A percentile compares a stretch with the other conserved stretches of the same genome.
phyloP scores from a whole-genome alignment of 2,329 filamentous ascomycete genomes.

The Alternaria solani region DNA sequence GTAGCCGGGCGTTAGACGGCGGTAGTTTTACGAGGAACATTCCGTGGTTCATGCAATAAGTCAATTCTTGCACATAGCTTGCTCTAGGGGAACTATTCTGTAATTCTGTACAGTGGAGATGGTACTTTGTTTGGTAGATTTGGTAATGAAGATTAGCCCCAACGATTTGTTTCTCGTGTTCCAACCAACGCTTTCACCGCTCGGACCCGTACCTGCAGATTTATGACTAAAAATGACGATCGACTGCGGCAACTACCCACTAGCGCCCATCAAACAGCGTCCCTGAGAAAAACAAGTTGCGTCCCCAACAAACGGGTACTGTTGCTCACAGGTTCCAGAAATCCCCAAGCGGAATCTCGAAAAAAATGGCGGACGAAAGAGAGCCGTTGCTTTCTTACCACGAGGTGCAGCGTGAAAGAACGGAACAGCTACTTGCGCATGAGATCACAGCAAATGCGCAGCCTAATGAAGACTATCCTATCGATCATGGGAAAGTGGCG shows the following conservation, averaged over 20 bases:
- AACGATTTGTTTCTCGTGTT: background rate
- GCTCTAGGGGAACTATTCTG: too few species aligned
- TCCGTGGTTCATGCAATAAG: background rate
- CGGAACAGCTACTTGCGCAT: conserved; percentile 14
- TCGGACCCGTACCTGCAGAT: conserved; percentile 14
- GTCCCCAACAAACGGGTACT: conserved; percentile 1
- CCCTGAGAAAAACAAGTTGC: conserved; percentile 1
- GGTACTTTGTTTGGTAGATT: background rate
- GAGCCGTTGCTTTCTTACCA: conserved; percentile 19
- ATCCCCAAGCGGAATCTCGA: background rate
- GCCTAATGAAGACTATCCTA: conserved; percentile 17
- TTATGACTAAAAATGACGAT: conserved; percentile 16
- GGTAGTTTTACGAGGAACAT: background rate
- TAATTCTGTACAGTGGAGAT: background rate
- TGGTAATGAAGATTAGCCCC: background rate
- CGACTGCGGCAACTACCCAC: conserved; percentile 1
- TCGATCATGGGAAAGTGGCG: conserved; percentile 47
- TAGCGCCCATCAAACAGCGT: background rate
- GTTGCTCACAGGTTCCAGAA: background rate
- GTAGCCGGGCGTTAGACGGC: background rate
- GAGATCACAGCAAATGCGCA: conserved; percentile 18
- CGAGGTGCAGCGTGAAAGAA: conserved; percentile 10
- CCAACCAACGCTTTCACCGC: conserved; percentile 4
- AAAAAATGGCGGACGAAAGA: conserved; percentile 14
- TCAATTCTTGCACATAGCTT: background rate